Percentiles rank a stretch among this genome's conserved stretches.
Evolutionary conservation across 2,329 filamentous ascomycete genomes (phyloP).

Genomic region (Pestalotiopsis sp.): DNA sequence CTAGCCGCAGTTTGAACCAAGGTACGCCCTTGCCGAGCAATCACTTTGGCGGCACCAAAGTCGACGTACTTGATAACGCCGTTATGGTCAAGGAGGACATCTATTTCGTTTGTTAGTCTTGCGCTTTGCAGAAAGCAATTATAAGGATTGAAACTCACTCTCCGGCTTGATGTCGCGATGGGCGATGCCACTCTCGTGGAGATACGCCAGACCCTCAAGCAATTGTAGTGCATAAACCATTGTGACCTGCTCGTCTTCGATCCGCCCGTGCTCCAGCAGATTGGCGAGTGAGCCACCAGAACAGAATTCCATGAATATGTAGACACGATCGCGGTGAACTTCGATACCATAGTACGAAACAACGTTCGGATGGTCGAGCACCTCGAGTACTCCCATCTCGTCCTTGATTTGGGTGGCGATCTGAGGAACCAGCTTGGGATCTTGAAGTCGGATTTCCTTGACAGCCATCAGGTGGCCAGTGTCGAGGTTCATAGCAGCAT

Average conservation of each 20-base stretch:
- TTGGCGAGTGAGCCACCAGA: slow-evolving; percentile 90
- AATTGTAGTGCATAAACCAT: slow-evolving; percentile 96
- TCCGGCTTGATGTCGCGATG: slow-evolving; percentile 98
- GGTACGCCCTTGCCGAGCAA: slow-evolving; percentile 90
- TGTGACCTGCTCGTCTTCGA: slow-evolving; percentile 96
- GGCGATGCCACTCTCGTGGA: slow-evolving; percentile 89
- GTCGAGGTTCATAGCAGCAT: slow-evolving; percentile 95
- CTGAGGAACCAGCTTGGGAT: slow-evolving; percentile 92
- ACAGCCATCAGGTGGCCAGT: slow-evolving; percentile 97
- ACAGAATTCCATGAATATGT: slow-evolving; percentile 99
- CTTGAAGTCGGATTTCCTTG: slow-evolving; percentile 96
- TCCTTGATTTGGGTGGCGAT: slow-evolving; percentile 94
- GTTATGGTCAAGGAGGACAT: slow-evolving; percentile 95
- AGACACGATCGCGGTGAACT: slow-evolving; percentile 98
- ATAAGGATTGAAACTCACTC: slow-evolving; percentile 60
- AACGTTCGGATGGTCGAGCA: slow-evolving; percentile 95
- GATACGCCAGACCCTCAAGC: slow-evolving; percentile 89
- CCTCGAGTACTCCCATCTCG: slow-evolving; percentile 95
- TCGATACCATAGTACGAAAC: slow-evolving; percentile 98
- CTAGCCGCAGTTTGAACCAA: slow-evolving; percentile 68
- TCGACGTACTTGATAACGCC: slow-evolving; percentile 99
- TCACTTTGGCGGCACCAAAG: slow-evolving; percentile 96
- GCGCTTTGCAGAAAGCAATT: slow-evolving; percentile 7
- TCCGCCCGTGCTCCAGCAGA: slow-evolving; percentile 90
- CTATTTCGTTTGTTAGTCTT: slow-evolving; percentile 45